phyloP scores from a whole-genome alignment of 1,139 yeast genomes.

The Kodamaea fungicola region DNA sequence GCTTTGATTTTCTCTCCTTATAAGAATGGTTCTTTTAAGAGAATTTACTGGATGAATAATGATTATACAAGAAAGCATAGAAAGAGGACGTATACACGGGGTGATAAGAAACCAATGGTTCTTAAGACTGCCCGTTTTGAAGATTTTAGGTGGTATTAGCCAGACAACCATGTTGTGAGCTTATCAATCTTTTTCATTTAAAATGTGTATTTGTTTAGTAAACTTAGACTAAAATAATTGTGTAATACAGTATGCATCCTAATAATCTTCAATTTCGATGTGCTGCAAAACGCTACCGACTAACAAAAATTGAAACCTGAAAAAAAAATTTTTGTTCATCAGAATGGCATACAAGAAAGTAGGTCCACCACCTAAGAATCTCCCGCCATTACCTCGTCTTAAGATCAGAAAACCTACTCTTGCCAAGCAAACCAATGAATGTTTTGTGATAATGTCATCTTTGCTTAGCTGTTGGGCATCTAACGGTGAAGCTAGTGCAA shows the following conservation, averaged over 20 bases:
- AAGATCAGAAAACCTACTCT: constrained; percentile 65
- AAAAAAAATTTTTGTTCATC: constrained; percentile 1
- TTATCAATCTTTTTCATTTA: too few species aligned
- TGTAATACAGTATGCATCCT: too few species aligned
- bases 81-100: constrained; percentile 1
- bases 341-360: constrained; percentile 29
- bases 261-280: too few species aligned
- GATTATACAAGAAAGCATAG: constrained; percentile 6
- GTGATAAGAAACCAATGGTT: constrained; percentile 4
- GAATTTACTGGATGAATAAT: constrained; percentile 32
- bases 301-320: too few species aligned
- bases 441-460: constrained; percentile 79
- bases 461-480: constrained; percentile 95
- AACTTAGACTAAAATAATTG: too few species aligned
- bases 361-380: constrained; percentile 28
- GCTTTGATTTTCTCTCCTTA: constrained; percentile 31
- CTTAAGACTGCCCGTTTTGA: constrained; percentile 5
- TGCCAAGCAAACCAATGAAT: constrained; percentile 61
- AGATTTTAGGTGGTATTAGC: constrained; percentile 7
- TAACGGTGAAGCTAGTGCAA: constrained; percentile 75
- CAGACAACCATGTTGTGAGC: too few species aligned
- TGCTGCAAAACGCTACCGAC: too few species aligned
- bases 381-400: constrained; percentile 76
- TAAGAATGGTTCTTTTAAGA: constrained; percentile 23
- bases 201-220: too few species aligned